Evolutionary conservation across 179 eudicot genomes (phyloP), one percentile per base, ranked within the genome.

Genomic region (Silene noctiflora): DNA sequence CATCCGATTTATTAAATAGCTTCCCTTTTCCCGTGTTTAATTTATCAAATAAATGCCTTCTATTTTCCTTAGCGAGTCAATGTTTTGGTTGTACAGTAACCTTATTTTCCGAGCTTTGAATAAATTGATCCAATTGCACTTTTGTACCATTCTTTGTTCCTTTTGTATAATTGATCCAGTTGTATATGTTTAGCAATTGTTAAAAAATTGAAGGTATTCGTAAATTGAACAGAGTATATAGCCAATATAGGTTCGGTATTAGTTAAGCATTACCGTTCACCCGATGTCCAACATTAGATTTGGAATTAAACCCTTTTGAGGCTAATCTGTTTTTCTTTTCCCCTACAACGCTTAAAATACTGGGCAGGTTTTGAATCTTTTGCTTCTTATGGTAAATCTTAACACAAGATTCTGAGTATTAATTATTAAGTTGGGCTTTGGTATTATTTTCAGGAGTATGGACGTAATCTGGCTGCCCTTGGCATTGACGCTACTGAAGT

Each of bases 401-500:
- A 31, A 44, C 19, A 20, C 8, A 12, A 51, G 56, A 51, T 33
- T 4, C 53, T 44, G 13, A 11, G 13, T 44, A 44, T 11, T 29
- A 29, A 29, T 29, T 29, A 29, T 13, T 24, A 55, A 63, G 31
- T 14, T 8, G 11, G 56, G 10, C 27, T 20, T n/a, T 27, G 42
- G 74, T 20, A 59, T 44, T 71, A 29, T 8, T 63, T 24, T 58
- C 88, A 95, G 99, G 99, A 96, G 79, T 96, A 91, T 66, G 97
- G 91, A 25, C 98, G 98, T 65, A 89, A 91, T 84, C 89, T 96
- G 42, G 83, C 92, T 21, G 81, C 84, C 4, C 92, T 96, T 67
- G 98, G 99, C 60, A 90, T 91, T 67, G 88, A 91, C 29, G 96
- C 91, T 27, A 85, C 89, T 74, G 81, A 88, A 16, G 88, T 93